Conservation (phyloP, 2,329 filamentous ascomycete genomes). For the Trichophyton rubrum region DNA sequence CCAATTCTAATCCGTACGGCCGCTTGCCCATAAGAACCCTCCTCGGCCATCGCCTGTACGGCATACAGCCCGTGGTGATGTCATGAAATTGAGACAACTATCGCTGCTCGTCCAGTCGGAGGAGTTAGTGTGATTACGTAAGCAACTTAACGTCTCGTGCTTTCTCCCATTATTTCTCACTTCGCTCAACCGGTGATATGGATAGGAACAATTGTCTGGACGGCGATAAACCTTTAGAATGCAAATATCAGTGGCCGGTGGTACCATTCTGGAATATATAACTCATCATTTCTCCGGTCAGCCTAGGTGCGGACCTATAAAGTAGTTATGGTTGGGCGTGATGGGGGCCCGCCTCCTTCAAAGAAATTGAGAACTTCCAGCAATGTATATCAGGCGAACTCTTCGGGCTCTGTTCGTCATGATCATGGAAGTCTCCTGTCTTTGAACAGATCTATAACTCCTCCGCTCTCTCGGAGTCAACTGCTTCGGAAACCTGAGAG, state of each 20-base stretch:
- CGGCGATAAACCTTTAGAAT: no score
- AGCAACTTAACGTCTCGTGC: no score
- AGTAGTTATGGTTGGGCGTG: not conserved
- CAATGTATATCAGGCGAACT: not conserved
- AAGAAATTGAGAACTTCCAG: constrained; percentile 12
- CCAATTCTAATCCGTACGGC: no score
- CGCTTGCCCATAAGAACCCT: no score
- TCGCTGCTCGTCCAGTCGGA: no score
- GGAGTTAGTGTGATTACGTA: no score
- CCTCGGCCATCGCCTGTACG: no score
- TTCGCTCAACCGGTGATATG: no score
- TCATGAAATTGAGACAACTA: no score
- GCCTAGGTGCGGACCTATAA: not conserved
- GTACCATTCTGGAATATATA: not conserved
- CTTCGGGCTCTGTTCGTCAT: not conserved
- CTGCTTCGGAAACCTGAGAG: not conserved
- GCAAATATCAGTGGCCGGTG: not conserved
- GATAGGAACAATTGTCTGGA: no score
- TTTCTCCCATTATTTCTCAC: no score
- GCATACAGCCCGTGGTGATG: no score
- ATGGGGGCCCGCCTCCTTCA: constrained; percentile 2
- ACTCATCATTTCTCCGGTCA: not conserved
- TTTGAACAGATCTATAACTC: constrained; percentile 22
- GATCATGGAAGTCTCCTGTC: constrained; percentile 15
- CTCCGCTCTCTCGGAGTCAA: constrained; percentile 14